Evolutionary conservation across 2,329 filamentous ascomycete genomes (phyloP).

Genomic region (Colletotrichum navitas): DNA sequence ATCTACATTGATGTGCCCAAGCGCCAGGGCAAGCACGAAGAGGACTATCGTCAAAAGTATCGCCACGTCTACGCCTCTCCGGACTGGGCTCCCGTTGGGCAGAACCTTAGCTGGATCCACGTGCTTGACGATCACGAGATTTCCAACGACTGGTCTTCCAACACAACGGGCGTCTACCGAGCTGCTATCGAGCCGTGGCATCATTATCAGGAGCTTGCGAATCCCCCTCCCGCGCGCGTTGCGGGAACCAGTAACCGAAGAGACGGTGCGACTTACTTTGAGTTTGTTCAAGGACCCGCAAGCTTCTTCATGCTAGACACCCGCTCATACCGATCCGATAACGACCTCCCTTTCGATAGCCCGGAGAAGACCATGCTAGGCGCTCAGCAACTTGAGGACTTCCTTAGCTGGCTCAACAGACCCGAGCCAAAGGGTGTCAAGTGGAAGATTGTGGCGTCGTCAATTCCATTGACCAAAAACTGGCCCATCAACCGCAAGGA

Average conservation of each 20-base stretch:
- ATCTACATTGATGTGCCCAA: slow-evolving; percentile 92
- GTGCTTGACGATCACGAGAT: slow-evolving; percentile 98
- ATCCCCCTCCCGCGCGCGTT: slow-evolving; percentile 77
- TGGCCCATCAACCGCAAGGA: slow-evolving; percentile 91
- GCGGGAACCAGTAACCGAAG: slow-evolving; percentile 56
- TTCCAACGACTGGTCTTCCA: slow-evolving; percentile 89
- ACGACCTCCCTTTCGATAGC: slow-evolving; percentile 69
- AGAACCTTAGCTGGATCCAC: slow-evolving; percentile 95
- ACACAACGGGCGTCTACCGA: slow-evolving; percentile 82
- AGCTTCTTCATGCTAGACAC: slow-evolving; percentile 97
- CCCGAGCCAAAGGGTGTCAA: slow-evolving; percentile 82
- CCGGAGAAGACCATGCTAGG: slow-evolving; percentile 90
- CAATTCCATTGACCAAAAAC: slow-evolving; percentile 97
- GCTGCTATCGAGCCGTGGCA: slow-evolving; percentile 87
- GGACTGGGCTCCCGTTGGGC: slow-evolving; percentile 82
- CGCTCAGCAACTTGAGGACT: slow-evolving; percentile 79
- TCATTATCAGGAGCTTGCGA: slow-evolving; percentile 86
- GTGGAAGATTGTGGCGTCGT: slow-evolving; percentile 94
- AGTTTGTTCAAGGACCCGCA: slow-evolving; percentile 89
- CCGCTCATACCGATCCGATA: slow-evolving; percentile 83
- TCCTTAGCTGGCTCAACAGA: slow-evolving; percentile 80
- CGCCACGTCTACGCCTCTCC: slow-evolving; percentile 95
- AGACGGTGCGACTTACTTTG: slow-evolving; percentile 82
- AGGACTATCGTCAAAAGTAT: slow-evolving; percentile 91
- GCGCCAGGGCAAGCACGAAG: slow-evolving; percentile 77